Percentiles rank a stretch among this genome's conserved stretches.
These are phyloP conservation scores for Aspergillus caelatus DNA, from an alignment of 2,329 filamentous ascomycete species.

Conservation along the genomic window DNA sequence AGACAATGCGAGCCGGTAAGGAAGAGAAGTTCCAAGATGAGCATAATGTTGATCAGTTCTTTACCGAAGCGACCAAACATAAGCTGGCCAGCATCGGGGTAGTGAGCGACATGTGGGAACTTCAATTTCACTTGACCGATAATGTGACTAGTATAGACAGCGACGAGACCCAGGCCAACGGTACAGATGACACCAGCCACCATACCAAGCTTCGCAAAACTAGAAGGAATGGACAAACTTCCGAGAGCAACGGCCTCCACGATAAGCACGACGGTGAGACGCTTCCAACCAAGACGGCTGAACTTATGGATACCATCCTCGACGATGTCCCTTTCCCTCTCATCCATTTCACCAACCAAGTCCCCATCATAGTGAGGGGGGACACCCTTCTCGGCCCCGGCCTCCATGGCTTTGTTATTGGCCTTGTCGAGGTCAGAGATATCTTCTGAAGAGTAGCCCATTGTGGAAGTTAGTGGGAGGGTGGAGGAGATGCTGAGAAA, in stretches of 20 bases:
- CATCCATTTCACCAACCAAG: constrained; percentile 25
- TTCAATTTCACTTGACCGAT: constrained; percentile 44
- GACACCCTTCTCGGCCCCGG: constrained; percentile 7
- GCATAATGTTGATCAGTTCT: constrained; percentile 47
- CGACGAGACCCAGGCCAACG: constrained; percentile 43
- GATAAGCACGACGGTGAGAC: constrained; percentile 52
- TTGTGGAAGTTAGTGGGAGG: neutral
- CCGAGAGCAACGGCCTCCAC: constrained; percentile 56
- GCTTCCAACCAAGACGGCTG: constrained; percentile 50
- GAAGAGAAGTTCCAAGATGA: constrained; percentile 46
- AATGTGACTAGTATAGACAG: constrained; percentile 47
- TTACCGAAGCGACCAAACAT: constrained; percentile 48
- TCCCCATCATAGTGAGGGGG: constrained; percentile 24
- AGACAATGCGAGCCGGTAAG: constrained; percentile 49
- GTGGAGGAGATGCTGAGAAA: neutral
- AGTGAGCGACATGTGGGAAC: constrained; percentile 45
- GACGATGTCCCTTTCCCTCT: constrained; percentile 22
- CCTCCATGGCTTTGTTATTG: constrained; percentile 9
- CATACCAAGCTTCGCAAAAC: constrained; percentile 52
- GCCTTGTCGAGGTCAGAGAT: constrained; percentile 19
- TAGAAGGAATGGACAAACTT: constrained; percentile 48
- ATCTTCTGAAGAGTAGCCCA: constrained; percentile 11
- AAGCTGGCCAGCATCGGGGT: constrained; percentile 47
- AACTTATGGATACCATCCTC: constrained; percentile 27
- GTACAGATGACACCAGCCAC: constrained; percentile 49